Conservation (phyloP, 2,329 filamentous ascomycete species). For the Xylariaceae sp. region DNA sequence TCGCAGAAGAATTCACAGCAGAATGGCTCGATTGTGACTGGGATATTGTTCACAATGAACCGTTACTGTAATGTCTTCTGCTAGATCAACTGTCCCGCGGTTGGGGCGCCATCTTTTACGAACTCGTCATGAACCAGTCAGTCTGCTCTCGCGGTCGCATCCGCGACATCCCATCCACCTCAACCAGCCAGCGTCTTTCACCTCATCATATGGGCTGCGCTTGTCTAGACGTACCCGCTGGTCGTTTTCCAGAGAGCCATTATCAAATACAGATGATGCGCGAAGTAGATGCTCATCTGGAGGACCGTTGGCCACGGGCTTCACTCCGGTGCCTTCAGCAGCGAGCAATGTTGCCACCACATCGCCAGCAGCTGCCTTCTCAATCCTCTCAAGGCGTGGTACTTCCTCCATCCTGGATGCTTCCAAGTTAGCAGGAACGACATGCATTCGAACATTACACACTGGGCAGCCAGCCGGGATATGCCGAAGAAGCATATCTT, state of each 20-base stretch:
- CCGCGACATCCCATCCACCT: slow-evolving; percentile 19
- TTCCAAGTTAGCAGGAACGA: slow-evolving; percentile 34
- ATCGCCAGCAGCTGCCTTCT: slow-evolving; percentile 38
- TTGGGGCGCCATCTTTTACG: slow-evolving; percentile 30
- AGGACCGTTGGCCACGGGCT: slow-evolving; percentile 47
- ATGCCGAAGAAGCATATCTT: slow-evolving; percentile 30
- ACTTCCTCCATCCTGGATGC: slow-evolving; percentile 31
- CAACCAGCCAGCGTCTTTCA: slow-evolving; percentile 22
- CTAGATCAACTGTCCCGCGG: slow-evolving; percentile 32
- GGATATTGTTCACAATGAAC: slow-evolving; percentile 28
- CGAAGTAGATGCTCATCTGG: slow-evolving; percentile 51
- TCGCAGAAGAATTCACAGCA: background rate
- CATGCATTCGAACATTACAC: slow-evolving; percentile 35
- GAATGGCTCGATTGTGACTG: slow-evolving; percentile 12
- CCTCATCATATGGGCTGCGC: slow-evolving; percentile 19
- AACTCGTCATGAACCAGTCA: slow-evolving; percentile 29
- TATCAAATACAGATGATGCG: slow-evolving; percentile 36
- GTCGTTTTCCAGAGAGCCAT: slow-evolving; percentile 26
- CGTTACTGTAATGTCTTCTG: slow-evolving; percentile 30
- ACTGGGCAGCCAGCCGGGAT: slow-evolving; percentile 23
- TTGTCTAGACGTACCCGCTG: slow-evolving; percentile 28
- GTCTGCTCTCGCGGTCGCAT: slow-evolving; percentile 24
- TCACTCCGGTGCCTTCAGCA: slow-evolving; percentile 37
- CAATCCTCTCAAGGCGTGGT: slow-evolving; percentile 28
- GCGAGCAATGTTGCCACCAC: slow-evolving; percentile 37